These are phyloP conservation scores for Globisporangium mamillatum DNA, from an alignment of 352 stramenopile genomes.

Conservation along the genomic window DNA sequence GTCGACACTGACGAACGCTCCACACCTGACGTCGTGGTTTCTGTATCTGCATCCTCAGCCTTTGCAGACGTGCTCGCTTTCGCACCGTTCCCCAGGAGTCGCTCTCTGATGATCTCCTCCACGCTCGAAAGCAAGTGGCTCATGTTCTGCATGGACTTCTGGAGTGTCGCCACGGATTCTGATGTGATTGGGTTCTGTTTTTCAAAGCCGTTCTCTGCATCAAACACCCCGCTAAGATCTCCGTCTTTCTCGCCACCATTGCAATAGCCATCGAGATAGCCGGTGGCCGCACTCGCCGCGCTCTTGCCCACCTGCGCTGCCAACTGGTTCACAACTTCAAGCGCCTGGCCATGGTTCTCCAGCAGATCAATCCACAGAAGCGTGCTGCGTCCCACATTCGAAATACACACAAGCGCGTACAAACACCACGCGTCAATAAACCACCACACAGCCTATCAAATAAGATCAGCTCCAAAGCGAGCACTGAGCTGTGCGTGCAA, in stretches of 20 bases:
- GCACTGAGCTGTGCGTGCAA: background rate
- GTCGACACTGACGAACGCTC: background rate
- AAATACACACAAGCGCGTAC: background rate
- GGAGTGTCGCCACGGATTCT: background rate
- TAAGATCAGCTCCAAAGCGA: background rate
- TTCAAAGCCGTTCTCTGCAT: background rate
- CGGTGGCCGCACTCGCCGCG: background rate
- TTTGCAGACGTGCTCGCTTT: background rate
- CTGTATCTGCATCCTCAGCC: background rate
- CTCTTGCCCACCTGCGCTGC: background rate
- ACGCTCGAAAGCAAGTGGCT: constrained; percentile 11
- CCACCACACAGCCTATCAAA: background rate
- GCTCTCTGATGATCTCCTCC: constrained; percentile 19
- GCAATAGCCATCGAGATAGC: background rate
- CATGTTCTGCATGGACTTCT: constrained; percentile 9
- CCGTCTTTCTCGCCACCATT: background rate
- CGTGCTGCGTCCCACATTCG: constrained; percentile 4
- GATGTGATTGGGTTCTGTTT: background rate
- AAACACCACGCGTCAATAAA: background rate
- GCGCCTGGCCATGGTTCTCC: constrained; percentile 12
- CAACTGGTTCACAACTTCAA: constrained; percentile 3
- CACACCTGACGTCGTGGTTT: background rate
- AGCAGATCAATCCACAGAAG: constrained; percentile 19
- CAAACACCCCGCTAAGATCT: background rate
- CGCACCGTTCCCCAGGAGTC: background rate